These are phyloP conservation scores for Soucietia sequanensis DNA, from an alignment of 805 yeast genomes.

Conservation along the genomic window DNA sequence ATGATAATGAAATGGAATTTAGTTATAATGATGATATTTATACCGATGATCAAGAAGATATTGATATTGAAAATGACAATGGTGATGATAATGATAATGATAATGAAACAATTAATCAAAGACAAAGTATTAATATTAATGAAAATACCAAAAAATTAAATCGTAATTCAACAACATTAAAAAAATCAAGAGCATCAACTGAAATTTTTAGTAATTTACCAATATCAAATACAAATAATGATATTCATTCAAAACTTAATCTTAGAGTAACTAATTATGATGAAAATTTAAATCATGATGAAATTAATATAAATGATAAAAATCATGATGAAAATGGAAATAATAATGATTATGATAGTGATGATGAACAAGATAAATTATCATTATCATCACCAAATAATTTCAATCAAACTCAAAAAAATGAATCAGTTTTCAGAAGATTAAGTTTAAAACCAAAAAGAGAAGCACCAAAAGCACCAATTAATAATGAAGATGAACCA, in stretches of 20 bases:
- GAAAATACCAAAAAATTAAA: too few species aligned
- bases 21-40: slow-evolving; percentile 1
- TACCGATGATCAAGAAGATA: not conserved
- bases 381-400: not conserved
- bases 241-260: slow-evolving; percentile 2
- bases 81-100: slow-evolving; percentile 1
- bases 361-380: slow-evolving; percentile 1
- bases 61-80: slow-evolving; percentile 1
- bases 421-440: slow-evolving; percentile 19
- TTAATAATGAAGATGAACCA: not conserved
- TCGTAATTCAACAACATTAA: slow-evolving; percentile 4
- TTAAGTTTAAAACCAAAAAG: slow-evolving; percentile 37
- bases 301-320: too few species aligned
- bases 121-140: too few species aligned
- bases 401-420: slow-evolving; percentile 3
- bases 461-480: slow-evolving; percentile 39
- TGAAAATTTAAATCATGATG: slow-evolving; percentile 1
- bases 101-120: too few species aligned
- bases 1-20: slow-evolving; percentile 3
- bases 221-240: too few species aligned
- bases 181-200: slow-evolving; percentile 24
- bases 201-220: slow-evolving; percentile 30
- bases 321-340: slow-evolving; percentile 4
- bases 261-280: slow-evolving; percentile 1
- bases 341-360: not conserved